phyloP scores from a whole-genome alignment of 1,139 yeast species.

The Yamadazyma songkhlaensis region DNA sequence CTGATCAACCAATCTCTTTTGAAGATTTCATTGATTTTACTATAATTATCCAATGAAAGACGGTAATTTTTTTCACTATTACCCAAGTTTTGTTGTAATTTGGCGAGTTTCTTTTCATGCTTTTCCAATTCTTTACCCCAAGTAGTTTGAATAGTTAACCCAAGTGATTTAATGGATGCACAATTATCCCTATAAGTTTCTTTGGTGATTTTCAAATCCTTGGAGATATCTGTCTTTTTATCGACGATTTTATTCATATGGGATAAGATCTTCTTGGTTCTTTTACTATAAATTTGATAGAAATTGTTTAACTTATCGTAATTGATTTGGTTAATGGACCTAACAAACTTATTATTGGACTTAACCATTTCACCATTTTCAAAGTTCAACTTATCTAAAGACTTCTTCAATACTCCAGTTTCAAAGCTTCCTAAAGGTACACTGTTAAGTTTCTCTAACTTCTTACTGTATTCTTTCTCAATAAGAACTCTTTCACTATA shows the following conservation, averaged over 20 bases:
- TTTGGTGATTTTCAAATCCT: slow-evolving; percentile 44
- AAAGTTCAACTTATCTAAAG: slow-evolving; percentile 55
- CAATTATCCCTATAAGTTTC: slow-evolving; percentile 59
- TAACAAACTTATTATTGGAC: slow-evolving; percentile 30
- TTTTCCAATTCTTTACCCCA: slow-evolving; percentile 78
- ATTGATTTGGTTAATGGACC: slow-evolving; percentile 30
- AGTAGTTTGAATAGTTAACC: slow-evolving; percentile 66
- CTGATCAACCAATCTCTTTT: slow-evolving; percentile 75
- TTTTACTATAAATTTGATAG: slow-evolving; percentile 27
- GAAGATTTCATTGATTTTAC: slow-evolving; percentile 71
- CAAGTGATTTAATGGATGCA: slow-evolving; percentile 53
- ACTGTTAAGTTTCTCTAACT: slow-evolving; percentile 48
- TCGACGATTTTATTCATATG: slow-evolving; percentile 37
- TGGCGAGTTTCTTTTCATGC: slow-evolving; percentile 58
- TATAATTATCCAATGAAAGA: slow-evolving; percentile 54
- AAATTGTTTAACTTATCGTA: slow-evolving; percentile 33
- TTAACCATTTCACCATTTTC: slow-evolving; percentile 47
- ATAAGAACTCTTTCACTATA: slow-evolving; percentile 53
- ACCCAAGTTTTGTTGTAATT: slow-evolving; percentile 48
- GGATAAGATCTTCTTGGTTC: slow-evolving; percentile 29
- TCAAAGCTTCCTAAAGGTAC: slow-evolving; percentile 55
- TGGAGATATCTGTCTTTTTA: slow-evolving; percentile 24
- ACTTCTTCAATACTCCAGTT: slow-evolving; percentile 53
- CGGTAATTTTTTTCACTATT: slow-evolving; percentile 58
- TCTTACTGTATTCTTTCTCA: slow-evolving; percentile 71